Evolutionary conservation across 805 yeast species (phyloP).

Genomic region (Yamadazyma laniorum): DNA sequence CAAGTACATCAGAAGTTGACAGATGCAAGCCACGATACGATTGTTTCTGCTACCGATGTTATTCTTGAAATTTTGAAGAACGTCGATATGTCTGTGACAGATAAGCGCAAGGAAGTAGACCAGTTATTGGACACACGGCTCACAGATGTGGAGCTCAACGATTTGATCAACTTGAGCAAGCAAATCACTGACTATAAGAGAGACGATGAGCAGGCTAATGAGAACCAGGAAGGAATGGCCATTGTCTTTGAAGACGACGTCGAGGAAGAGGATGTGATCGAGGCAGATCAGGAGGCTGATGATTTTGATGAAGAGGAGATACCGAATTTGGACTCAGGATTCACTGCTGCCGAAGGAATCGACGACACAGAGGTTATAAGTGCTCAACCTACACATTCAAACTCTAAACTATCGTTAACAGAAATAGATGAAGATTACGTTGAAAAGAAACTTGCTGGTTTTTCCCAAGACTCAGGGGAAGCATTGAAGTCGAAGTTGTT

Average conservation of each 20-base stretch:
- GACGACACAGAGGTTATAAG: background rate
- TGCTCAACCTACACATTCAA: background rate
- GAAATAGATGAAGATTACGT: constrained; percentile 3
- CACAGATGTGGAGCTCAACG: constrained; percentile 44
- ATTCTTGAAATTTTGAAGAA: constrained; percentile 54
- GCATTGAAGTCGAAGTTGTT: background rate
- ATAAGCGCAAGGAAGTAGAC: constrained; percentile 51
- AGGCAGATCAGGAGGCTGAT: constrained; percentile 25
- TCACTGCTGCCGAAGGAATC: constrained; percentile 17
- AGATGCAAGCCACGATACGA: constrained; percentile 74
- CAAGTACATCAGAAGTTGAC: constrained; percentile 59
- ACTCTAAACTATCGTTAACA: background rate
- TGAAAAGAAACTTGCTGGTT: constrained; percentile 1
- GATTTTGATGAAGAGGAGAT: constrained; percentile 15
- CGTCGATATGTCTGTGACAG: constrained; percentile 36
- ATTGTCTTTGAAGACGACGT: constrained; percentile 37
- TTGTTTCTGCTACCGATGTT: constrained; percentile 70
- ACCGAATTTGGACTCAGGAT: background rate
- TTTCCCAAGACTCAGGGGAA: background rate
- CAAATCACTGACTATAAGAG: constrained; percentile 49
- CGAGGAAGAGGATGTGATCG: constrained; percentile 23
- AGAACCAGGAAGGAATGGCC: constrained; percentile 34
- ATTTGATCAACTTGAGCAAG: constrained; percentile 43
- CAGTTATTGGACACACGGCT: constrained; percentile 42
- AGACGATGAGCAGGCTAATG: constrained; percentile 20